phyloP scores from a whole-genome alignment of 768 basidiomycete species.

The Tephrocybe sp. region DNA sequence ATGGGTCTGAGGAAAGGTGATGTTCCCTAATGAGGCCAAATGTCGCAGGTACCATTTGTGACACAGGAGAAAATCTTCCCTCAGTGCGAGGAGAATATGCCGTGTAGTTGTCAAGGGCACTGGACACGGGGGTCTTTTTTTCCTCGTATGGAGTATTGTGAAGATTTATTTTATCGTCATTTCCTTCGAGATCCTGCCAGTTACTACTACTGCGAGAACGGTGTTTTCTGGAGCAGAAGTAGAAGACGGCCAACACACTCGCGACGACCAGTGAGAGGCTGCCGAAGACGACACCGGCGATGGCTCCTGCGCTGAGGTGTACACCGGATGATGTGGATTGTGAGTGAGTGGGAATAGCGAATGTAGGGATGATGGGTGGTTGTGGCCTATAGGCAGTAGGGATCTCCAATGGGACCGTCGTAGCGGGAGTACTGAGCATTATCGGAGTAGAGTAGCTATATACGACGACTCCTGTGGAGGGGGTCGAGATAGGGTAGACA shows the following conservation, averaged over 20 bases:
- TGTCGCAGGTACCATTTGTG: neutral
- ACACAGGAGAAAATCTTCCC: conserved; percentile 7
- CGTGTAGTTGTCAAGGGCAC: conserved; percentile 2
- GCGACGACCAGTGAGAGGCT: conserved; percentile 13
- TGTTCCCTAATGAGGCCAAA: conserved; percentile 6
- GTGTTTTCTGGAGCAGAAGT: conserved; percentile 6
- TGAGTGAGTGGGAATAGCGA: conserved; percentile 7
- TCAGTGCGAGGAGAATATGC: conserved; percentile 5
- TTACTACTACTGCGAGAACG: neutral
- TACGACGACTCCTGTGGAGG: neutral
- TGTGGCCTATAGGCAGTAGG: neutral
- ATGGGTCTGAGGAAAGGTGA: conserved; percentile 9
- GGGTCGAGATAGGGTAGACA: neutral
- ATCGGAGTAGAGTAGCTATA: conserved; percentile 3
- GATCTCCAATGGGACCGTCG: neutral
- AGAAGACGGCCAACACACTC: conserved; percentile 13
- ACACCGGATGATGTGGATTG: neutral
- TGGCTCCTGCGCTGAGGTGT: conserved; percentile 13
- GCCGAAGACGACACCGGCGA: conserved; percentile 19
- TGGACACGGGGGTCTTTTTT: neutral
- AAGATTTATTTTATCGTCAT: neutral
- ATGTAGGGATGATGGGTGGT: conserved; percentile 10
- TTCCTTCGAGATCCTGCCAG: conserved; percentile 15
- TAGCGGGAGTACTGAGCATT: neutral
- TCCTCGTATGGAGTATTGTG: neutral